Base-by-base conservation (phyloP, 2,329 filamentous ascomycete genomes). In the Talaromyces piceae region DNA sequence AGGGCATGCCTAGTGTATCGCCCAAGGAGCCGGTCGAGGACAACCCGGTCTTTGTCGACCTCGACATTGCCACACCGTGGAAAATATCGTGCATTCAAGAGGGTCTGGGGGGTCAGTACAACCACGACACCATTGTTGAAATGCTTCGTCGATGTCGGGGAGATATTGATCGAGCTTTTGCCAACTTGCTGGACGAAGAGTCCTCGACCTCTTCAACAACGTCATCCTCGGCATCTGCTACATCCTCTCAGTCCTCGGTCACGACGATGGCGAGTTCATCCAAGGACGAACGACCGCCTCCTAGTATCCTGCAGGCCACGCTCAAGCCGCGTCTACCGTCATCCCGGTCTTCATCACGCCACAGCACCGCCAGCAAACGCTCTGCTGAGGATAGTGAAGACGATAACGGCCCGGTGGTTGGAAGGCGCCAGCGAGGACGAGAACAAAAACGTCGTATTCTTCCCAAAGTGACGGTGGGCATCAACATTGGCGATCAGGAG, bases 41-140 rank as follows among this genome's bases (percentile, higher is more conserved):
- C 47, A 56, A 58, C 52, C 58, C 57, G 41, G 61, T 63, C 18
- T 57, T 66, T 41, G 60, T 67, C 58, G 61, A 70, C 25, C 61
- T 67, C 58, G 61, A 70, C 26, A 63, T 73, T 46, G 72, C 77
- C 25, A 67, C 72, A 47, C 74, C 76, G 2, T 81, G 77, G 78
- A 79, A 79, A 68, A 75, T 81, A 46, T 73, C 77, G 31, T 69
- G 72, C 5, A 77, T 82, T 6, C 66, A 71, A 47, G 73, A 73
- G 56, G 75, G 75, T 3, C 64, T 82, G 8, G 77, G 77, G 18
- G 75, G 73, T 50, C 68, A 73, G 47, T 70, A 73, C 39, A 74
- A 79, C 57, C 73, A 74, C 37, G 69, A 68, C 25, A 73, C 72
- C 22, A 77, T 82, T 54, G 73, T 75, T 45, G 71, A 75, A 56